Evolutionary conservation across 768 basidiomycete species (phyloP).

Genomic region (Antrodiella citrinella): DNA sequence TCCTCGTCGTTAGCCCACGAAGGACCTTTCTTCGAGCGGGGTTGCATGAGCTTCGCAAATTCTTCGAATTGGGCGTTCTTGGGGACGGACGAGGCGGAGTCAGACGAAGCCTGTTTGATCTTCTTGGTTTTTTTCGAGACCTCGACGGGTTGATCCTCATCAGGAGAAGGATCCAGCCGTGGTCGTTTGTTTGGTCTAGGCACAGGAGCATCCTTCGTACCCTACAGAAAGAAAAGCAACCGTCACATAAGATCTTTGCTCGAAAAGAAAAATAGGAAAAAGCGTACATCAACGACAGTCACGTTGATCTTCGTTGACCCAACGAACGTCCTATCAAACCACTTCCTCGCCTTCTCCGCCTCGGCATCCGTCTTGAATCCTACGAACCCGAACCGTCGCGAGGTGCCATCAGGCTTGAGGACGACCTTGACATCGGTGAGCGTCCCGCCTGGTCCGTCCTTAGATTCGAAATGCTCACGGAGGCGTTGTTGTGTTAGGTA

Average conservation of each 20-base stretch:
- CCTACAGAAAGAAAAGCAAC: constrained; percentile 32
- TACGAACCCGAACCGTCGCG: constrained; percentile 85
- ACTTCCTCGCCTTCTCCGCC: constrained; percentile 65
- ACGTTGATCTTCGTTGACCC: constrained; percentile 74
- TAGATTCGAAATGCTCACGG: constrained; percentile 58
- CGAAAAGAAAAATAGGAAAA: constrained; percentile 3
- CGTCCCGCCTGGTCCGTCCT: constrained; percentile 50
- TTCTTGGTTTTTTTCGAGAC: constrained; percentile 3
- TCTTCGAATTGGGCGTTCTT: constrained; percentile 41
- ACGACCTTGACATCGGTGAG: constrained; percentile 87
- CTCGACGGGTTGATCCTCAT: constrained; percentile 18
- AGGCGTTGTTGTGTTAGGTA: constrained; percentile 60
- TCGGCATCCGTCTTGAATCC: constrained; percentile 81
- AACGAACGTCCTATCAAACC: constrained; percentile 81
- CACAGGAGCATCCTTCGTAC: constrained; percentile 56
- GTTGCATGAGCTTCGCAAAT: constrained; percentile 72
- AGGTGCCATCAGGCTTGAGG: constrained; percentile 66
- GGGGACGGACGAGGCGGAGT: constrained; percentile 11
- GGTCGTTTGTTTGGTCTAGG: constrained; percentile 67
- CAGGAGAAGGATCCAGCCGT: constrained; percentile 32
- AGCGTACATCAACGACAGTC: constrained; percentile 65
- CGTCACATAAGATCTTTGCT: not conserved
- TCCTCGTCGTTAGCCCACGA: constrained; percentile 53
- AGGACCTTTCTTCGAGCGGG: constrained; percentile 46
- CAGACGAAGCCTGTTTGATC: constrained; percentile 7